Evolutionary conservation across 306 rosid genomes (phyloP).

Genomic region (Amphicarpaea edgeworthii): DNA sequence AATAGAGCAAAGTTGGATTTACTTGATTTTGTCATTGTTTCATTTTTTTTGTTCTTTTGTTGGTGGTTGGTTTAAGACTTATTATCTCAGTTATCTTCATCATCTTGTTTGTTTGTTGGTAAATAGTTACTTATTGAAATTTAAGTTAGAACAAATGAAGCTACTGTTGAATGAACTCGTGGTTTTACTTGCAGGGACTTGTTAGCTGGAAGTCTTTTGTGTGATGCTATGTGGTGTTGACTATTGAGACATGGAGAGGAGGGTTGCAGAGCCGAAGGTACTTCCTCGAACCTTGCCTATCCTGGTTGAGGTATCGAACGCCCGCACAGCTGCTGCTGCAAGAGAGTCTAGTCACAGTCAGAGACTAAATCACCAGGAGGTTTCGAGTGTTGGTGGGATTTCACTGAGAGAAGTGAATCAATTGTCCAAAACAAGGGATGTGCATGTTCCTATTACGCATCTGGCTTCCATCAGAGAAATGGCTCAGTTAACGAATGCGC

Average conservation of each 20-base stretch:
- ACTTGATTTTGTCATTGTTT: slow-evolving; percentile 16
- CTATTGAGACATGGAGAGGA: slow-evolving; percentile 78
- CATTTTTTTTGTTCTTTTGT: background rate
- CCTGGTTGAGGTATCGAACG: slow-evolving; percentile 55
- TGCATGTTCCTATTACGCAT: slow-evolving; percentile 47
- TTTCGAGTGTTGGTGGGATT: slow-evolving; percentile 45
- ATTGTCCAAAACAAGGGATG: slow-evolving; percentile 56
- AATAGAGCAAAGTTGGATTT: slow-evolving; percentile 12
- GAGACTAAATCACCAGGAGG: slow-evolving; percentile 48
- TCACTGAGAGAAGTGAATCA: slow-evolving; percentile 60
- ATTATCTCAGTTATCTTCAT: slow-evolving; percentile 25
- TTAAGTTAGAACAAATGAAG: slow-evolving; percentile 30
- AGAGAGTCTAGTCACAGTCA: slow-evolving; percentile 55
- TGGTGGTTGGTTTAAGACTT: background rate
- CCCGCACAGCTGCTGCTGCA: slow-evolving; percentile 40
- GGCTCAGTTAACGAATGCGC: slow-evolving; percentile 65
- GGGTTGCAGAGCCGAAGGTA: slow-evolving; percentile 74
- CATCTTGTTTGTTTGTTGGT: slow-evolving; percentile 29
- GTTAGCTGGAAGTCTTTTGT: slow-evolving; percentile 42
- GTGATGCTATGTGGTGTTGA: slow-evolving; percentile 57
- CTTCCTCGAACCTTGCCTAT: slow-evolving; percentile 61
- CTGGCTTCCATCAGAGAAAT: slow-evolving; percentile 64
- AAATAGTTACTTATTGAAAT: slow-evolving; percentile 21
- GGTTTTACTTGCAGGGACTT: slow-evolving; percentile 61
- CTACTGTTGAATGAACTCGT: slow-evolving; percentile 29